A percentile compares a stretch with the other conserved stretches of the same genome.
Evolutionary conservation across 1,139 yeast species (phyloP).

Genomic region (Saccharomyces hybrid): DNA sequence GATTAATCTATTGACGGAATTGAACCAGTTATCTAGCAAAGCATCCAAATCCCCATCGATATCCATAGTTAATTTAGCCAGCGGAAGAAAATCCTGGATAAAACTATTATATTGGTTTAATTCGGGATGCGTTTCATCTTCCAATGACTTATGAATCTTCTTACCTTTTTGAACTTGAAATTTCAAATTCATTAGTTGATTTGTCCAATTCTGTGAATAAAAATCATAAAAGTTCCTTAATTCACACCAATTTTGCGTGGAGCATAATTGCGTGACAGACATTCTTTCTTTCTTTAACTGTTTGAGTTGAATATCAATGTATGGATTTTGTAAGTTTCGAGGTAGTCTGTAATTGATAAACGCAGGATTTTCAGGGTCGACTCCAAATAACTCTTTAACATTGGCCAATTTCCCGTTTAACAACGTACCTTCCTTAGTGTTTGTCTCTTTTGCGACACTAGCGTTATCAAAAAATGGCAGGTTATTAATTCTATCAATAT

Average conservation of each 20-base stretch:
- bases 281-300: slow-evolving; percentile 13
- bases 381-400: slow-evolving; percentile 8
- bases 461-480: background rate
- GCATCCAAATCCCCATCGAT: slow-evolving; percentile 17
- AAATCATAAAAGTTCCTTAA: slow-evolving; percentile 40
- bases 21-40: slow-evolving; percentile 35
- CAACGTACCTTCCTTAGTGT: slow-evolving; percentile 6
- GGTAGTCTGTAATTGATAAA: slow-evolving; percentile 9
- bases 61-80: slow-evolving; percentile 5
- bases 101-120: background rate
- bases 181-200: slow-evolving; percentile 23
- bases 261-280: slow-evolving; percentile 41
- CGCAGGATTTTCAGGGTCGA: slow-evolving; percentile 6
- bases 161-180: slow-evolving; percentile 37
- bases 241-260: slow-evolving; percentile 46
- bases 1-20: slow-evolving; percentile 34
- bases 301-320: slow-evolving; percentile 10
- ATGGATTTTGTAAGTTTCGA: slow-evolving; percentile 14
- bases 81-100: slow-evolving; percentile 4
- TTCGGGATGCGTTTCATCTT: slow-evolving; percentile 34
- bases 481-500: background rate
- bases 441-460: background rate
- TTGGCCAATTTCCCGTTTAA: slow-evolving; percentile 10
- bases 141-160: slow-evolving; percentile 39
- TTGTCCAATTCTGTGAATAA: slow-evolving; percentile 27